These are phyloP conservation scores for Musa itinerans DNA, from an alignment of 176 grass and related monocot species.

Conservation along the genomic window DNA sequence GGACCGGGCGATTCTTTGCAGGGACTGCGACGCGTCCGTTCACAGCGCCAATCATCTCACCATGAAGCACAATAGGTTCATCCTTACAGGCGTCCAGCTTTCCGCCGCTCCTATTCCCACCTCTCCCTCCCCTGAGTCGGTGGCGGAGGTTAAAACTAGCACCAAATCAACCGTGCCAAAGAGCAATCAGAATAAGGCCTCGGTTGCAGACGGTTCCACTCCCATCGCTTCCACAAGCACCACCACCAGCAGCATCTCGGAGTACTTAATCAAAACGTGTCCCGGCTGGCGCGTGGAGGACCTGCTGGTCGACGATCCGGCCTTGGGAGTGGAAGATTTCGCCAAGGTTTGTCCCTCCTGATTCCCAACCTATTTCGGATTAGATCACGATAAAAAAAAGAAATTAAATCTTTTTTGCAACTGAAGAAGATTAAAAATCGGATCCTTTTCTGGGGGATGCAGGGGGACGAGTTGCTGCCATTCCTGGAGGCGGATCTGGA, in stretches of 20 bases:
- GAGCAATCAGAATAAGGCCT: not conserved
- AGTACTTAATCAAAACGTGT: too few species aligned
- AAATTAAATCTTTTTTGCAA: too few species aligned
- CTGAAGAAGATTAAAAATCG: not conserved
- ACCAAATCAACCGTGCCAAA: not conserved
- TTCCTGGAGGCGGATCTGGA: slow-evolving; percentile 49
- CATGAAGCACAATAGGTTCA: slow-evolving; percentile 60
- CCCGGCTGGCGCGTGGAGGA: slow-evolving; percentile 66
- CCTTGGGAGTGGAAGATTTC: not conserved
- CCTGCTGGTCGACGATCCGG: slow-evolving; percentile 27
- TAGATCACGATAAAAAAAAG: too few species aligned
- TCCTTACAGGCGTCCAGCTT: slow-evolving; percentile 58
- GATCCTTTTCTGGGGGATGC: not conserved
- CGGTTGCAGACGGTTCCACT: not conserved
- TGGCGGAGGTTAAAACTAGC: not conserved
- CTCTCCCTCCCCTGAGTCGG: slow-evolving; percentile 5
- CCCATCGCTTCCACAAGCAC: not conserved
- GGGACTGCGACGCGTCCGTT: too few species aligned
- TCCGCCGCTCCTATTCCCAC: slow-evolving; percentile 13
- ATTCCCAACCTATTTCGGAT: too few species aligned
- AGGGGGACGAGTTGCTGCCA: slow-evolving; percentile 36
- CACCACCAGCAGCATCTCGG: slow-evolving; percentile 19
- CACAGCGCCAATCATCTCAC: too few species aligned
- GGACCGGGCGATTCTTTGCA: too few species aligned
- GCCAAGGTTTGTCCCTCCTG: slow-evolving; percentile 8